Conservation (phyloP, 805 yeast genomes). For the Saccharomycopsis sp. region DNA sequence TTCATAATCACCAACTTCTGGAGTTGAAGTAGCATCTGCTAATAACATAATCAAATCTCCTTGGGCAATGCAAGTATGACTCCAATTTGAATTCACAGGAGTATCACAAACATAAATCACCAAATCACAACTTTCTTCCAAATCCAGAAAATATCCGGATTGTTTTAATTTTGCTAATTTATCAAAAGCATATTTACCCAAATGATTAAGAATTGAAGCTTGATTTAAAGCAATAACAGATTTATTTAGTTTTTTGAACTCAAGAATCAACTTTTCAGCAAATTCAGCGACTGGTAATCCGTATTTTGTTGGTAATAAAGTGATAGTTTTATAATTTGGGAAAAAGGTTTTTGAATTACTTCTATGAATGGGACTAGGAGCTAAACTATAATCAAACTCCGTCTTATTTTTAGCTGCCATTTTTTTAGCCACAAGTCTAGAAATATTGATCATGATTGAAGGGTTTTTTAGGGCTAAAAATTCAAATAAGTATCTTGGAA, state of each 20-base stretch:
- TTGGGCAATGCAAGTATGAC: slow-evolving; percentile 83
- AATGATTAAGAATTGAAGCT: slow-evolving; percentile 62
- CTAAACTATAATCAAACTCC: not conserved
- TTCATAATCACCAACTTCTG: slow-evolving; percentile 81
- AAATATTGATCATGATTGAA: slow-evolving; percentile 79
- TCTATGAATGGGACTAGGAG: not conserved
- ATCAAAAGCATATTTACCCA: slow-evolving; percentile 91
- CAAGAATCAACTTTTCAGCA: slow-evolving; percentile 61
- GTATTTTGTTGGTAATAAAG: slow-evolving; percentile 66
- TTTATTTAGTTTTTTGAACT: slow-evolving; percentile 62
- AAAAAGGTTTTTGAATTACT: slow-evolving; percentile 19
- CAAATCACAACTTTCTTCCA: slow-evolving; percentile 84
- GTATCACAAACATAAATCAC: slow-evolving; percentile 87
- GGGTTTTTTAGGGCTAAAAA: slow-evolving; percentile 78
- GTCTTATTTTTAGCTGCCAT: slow-evolving; percentile 20
- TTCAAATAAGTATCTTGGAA: slow-evolving; percentile 85
- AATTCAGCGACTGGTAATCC: slow-evolving; percentile 86
- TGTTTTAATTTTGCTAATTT: slow-evolving; percentile 76
- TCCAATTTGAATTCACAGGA: slow-evolving; percentile 76
- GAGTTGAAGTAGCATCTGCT: slow-evolving; percentile 71
- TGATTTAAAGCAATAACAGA: slow-evolving; percentile 76
- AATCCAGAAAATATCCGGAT: slow-evolving; percentile 80
- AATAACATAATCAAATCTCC: slow-evolving; percentile 88
- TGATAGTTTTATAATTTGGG: slow-evolving; percentile 61
- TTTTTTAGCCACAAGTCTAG: slow-evolving; percentile 72